A percentile compares a stretch with the other conserved stretches of the same genome.
Conservation (phyloP, 2,329 filamentous ascomycete species). For the Anthostomella pinea region DNA sequence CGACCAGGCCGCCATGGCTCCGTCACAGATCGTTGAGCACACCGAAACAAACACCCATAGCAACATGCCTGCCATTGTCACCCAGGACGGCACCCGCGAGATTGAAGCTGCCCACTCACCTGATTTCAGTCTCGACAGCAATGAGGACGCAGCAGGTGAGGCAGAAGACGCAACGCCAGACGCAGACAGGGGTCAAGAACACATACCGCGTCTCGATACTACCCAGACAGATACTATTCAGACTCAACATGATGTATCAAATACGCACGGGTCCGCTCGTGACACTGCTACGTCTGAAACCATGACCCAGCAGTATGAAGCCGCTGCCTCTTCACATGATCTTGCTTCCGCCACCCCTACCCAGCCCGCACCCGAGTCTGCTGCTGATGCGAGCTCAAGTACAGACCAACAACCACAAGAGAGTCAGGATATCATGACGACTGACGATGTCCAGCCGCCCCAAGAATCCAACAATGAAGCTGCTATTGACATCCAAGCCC, state of each 20-base stretch:
- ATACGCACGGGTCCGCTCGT: constrained; percentile 26
- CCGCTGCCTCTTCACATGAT: constrained; percentile 16
- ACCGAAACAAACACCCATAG: constrained; percentile 6
- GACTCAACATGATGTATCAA: constrained; percentile 41
- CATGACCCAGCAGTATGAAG: constrained; percentile 14
- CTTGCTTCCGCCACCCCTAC: constrained; percentile 7
- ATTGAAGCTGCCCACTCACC: background rate
- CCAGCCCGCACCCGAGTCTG: constrained; percentile 27
- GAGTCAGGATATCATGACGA: constrained; percentile 7
- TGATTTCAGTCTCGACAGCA: constrained; percentile 12
- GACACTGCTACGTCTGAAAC: constrained; percentile 18
- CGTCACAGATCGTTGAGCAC: constrained; percentile 4
- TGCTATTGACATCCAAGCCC: constrained; percentile 26
- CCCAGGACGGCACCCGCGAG: constrained; percentile 5
- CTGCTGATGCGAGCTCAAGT: constrained; percentile 25
- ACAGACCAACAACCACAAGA: constrained; percentile 25
- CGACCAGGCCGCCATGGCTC: constrained; percentile 22
- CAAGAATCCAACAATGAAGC: constrained; percentile 13
- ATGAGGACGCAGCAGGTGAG: constrained; percentile 15
- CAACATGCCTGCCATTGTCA: constrained; percentile 1
- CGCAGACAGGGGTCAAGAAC: constrained; percentile 46
- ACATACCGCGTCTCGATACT: constrained; percentile 51
- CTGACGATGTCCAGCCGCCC: constrained; percentile 1
- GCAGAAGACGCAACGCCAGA: constrained; percentile 20
- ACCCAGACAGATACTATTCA: constrained; percentile 37